These are phyloP conservation scores for Nasturtium officinale DNA, from an alignment of 345 rosid genomes.

Conservation along the genomic window DNA sequence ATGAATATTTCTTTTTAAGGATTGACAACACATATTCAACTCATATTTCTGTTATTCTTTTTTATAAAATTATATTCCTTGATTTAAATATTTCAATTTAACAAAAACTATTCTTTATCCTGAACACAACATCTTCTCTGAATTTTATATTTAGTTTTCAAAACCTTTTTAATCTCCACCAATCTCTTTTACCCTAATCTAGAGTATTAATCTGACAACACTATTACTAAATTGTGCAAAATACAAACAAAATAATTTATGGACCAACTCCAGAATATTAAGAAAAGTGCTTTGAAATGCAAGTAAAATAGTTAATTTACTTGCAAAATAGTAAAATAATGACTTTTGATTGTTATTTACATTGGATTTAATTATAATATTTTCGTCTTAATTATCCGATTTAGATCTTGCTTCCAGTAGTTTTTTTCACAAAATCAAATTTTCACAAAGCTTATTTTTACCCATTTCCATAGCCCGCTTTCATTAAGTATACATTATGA, in stretches of 20 bases:
- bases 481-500: neutral
- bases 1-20: neutral
- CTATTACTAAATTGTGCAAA: neutral
- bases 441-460: neutral
- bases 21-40: neutral
- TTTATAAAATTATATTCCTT: too few relatives aligned
- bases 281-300: neutral
- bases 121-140: too few relatives aligned
- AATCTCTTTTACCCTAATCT: too few relatives aligned
- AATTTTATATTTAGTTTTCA: too few relatives aligned
- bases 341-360: neutral
- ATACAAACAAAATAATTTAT: neutral
- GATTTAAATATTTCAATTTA: too few relatives aligned
- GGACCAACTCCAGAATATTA: neutral
- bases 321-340: neutral
- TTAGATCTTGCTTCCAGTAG: conserved; percentile 28
- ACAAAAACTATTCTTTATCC: too few relatives aligned
- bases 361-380: neutral
- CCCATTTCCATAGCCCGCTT: neutral
- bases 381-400: conserved; percentile 19
- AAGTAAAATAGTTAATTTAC: neutral
- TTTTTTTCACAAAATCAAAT: neutral
- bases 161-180: too few relatives aligned
- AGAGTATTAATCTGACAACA: too few relatives aligned
- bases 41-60: too few relatives aligned